A percentile compares a stretch with the other conserved stretches of the same genome.
phyloP scores from a whole-genome alignment of 2,329 filamentous ascomycete genomes.

The Fusarium pilosicola region DNA sequence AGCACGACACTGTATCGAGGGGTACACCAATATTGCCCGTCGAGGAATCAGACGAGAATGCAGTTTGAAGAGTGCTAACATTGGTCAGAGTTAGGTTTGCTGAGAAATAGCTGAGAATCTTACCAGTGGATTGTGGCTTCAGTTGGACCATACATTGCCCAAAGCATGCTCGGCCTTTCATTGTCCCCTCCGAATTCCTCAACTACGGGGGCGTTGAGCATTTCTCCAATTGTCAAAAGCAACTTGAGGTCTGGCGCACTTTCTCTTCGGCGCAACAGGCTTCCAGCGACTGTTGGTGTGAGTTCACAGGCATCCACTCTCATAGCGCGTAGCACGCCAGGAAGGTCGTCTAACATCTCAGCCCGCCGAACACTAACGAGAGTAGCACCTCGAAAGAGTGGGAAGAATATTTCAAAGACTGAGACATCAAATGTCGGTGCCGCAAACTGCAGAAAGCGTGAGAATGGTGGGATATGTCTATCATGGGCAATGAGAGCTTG shows the following conservation, averaged over 20 bases:
- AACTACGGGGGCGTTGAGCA: slow-evolving; percentile 82
- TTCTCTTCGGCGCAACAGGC: slow-evolving; percentile 73
- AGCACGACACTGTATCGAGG: slow-evolving; percentile 82
- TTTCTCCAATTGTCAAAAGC: slow-evolving; percentile 90
- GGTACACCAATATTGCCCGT: slow-evolving; percentile 80
- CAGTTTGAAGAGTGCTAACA: slow-evolving; percentile 73
- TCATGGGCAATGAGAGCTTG: slow-evolving; percentile 87
- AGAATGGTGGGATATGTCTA: slow-evolving; percentile 77
- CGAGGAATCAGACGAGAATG: slow-evolving; percentile 65
- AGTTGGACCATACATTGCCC: slow-evolving; percentile 95
- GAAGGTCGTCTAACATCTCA: slow-evolving; percentile 79
- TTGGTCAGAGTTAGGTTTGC: neutral
- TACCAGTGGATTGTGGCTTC: slow-evolving; percentile 89
- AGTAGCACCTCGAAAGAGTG: slow-evolving; percentile 77
- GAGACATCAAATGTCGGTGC: slow-evolving; percentile 94
- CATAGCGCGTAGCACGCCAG: slow-evolving; percentile 70
- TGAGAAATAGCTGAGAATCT: slow-evolving; percentile 27
- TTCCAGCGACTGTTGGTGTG: slow-evolving; percentile 87
- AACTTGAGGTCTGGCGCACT: slow-evolving; percentile 75
- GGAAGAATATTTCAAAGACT: slow-evolving; percentile 95
- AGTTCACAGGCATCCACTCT: slow-evolving; percentile 86
- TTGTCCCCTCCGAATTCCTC: slow-evolving; percentile 77
- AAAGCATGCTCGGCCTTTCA: slow-evolving; percentile 71
- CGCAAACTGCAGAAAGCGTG: slow-evolving; percentile 89
- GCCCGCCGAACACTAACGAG: slow-evolving; percentile 76